These are phyloP conservation scores for Neoboletus subvelutipes DNA, from an alignment of 768 basidiomycete species.

Conservation along the genomic window DNA sequence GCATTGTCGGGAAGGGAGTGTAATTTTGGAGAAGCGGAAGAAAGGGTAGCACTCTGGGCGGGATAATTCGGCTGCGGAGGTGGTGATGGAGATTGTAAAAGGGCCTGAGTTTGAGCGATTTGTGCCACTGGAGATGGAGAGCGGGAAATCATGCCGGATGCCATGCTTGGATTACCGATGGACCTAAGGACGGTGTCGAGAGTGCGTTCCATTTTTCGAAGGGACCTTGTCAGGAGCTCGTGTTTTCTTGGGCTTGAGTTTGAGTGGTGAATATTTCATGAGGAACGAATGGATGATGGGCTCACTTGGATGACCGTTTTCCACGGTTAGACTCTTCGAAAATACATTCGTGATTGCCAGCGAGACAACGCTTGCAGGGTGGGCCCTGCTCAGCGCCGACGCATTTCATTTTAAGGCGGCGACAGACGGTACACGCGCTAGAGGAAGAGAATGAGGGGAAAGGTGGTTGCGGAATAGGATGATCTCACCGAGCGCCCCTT, in stretches of 20 bases:
- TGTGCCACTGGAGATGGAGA: conserved; percentile 71
- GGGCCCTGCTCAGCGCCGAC: conserved; percentile 88
- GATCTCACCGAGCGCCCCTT: conserved; percentile 73
- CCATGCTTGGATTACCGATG: conserved; percentile 79
- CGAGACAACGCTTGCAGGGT: conserved; percentile 83
- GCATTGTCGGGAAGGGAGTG: conserved; percentile 91
- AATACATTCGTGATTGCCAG: conserved; percentile 85
- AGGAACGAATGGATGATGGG: conserved; percentile 8
- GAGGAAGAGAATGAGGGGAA: conserved; percentile 13
- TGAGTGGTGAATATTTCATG: conserved; percentile 30
- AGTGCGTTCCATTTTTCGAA: conserved; percentile 89
- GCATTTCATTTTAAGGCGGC: conserved; percentile 92
- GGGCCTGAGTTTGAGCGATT: conserved; percentile 50
- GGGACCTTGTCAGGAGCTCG: conserved; percentile 73
- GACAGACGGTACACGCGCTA: conserved; percentile 90
- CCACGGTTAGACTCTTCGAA: conserved; percentile 98
- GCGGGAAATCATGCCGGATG: conserved; percentile 77
- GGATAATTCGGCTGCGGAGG: conserved; percentile 42
- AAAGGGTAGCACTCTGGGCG: conserved; percentile 17
- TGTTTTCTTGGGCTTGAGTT: conserved; percentile 63
- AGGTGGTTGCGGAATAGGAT: neutral
- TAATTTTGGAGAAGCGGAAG: conserved; percentile 72
- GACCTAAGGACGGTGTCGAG: conserved; percentile 90
- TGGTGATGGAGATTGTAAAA: conserved; percentile 52
- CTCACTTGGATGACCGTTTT: conserved; percentile 81